Conservation (phyloP, 148 eudicot genomes). For the Fagopyrum homotropicum region DNA sequence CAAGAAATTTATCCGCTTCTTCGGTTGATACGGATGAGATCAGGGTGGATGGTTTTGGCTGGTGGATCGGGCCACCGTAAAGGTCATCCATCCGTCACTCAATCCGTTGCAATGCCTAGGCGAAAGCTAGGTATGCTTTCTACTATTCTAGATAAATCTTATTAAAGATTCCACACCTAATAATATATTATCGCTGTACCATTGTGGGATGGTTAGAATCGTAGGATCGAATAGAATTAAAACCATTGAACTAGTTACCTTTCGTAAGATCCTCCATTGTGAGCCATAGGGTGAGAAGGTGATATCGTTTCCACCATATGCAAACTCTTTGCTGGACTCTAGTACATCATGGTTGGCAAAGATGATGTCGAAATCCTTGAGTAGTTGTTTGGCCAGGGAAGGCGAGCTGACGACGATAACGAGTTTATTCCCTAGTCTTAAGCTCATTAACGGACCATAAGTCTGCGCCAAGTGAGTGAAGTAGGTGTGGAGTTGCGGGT, state of each 20-base stretch:
- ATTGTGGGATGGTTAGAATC: too few relatives aligned
- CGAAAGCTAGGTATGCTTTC: too few relatives aligned
- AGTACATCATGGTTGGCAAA: constrained; percentile 73
- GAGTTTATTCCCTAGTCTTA: constrained; percentile 45
- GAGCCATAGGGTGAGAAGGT: constrained; percentile 60
- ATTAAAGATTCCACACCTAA: too few relatives aligned
- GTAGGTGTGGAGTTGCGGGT: constrained; percentile 13
- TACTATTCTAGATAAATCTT: not conserved
- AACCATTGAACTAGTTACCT: constrained; percentile 13
- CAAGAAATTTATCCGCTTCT: too few relatives aligned
- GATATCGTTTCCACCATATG: constrained; percentile 52
- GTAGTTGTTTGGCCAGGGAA: constrained; percentile 40
- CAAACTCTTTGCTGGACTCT: constrained; percentile 28
- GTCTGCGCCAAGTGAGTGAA: constrained; percentile 17
- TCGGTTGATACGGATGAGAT: too few relatives aligned
- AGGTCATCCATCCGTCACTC: too few relatives aligned
- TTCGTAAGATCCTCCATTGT: constrained; percentile 52
- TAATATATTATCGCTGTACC: too few relatives aligned
- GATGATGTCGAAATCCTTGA: constrained; percentile 44
- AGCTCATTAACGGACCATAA: constrained; percentile 52
- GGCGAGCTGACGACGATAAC: constrained; percentile 49
- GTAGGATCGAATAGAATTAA: too few relatives aligned
- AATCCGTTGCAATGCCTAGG: too few relatives aligned
- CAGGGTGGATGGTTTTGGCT: too few relatives aligned
- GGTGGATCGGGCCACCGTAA: too few relatives aligned